A percentile compares a stretch with the other conserved stretches of the same genome.
phyloP scores from a whole-genome alignment of 192 early-diverging fungal genomes.

The Phycomyces blakesleeanus region DNA sequence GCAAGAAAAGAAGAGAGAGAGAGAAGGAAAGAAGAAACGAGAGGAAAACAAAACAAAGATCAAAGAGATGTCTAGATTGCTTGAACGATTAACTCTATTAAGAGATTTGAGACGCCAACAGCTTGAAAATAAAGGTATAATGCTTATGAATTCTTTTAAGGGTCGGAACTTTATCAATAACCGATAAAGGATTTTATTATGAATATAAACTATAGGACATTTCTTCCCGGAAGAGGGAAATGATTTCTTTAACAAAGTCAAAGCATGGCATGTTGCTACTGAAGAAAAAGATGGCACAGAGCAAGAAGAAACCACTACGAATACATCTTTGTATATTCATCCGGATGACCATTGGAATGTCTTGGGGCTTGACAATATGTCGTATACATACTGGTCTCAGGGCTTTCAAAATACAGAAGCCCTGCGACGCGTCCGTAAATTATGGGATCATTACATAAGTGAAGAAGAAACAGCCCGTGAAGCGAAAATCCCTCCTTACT shows the following conservation, averaged over 20 bases:
- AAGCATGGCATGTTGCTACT: constrained; percentile 24
- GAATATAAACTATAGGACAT: constrained; percentile 13
- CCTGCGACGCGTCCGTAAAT: constrained; percentile 19
- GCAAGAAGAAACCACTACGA: background rate
- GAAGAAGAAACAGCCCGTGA: constrained; percentile 6
- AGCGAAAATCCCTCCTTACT: constrained; percentile 26
- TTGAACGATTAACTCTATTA: constrained; percentile 23
- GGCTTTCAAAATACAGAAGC: constrained; percentile 22
- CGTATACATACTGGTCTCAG: constrained; percentile 30
- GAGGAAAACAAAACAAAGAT: constrained; percentile 21
- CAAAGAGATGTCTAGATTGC: constrained; percentile 23
- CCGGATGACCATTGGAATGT: constrained; percentile 9
- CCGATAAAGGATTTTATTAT: background rate
- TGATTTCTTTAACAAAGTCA: constrained; percentile 29
- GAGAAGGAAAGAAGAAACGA: constrained; percentile 16
- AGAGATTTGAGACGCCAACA: constrained; percentile 28
- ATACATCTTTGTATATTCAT: background rate
- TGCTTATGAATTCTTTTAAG: background rate
- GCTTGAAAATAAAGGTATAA: constrained; percentile 27
- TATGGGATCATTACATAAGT: constrained; percentile 32
- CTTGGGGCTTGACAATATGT: background rate
- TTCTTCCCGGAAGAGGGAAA: constrained; percentile 38
- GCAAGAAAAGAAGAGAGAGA: constrained; percentile 19
- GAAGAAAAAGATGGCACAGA: constrained; percentile 11
- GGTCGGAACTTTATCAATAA: background rate